phyloP scores from a whole-genome alignment of 2,329 filamentous ascomycete genomes.

The Colletotrichum lupini region DNA sequence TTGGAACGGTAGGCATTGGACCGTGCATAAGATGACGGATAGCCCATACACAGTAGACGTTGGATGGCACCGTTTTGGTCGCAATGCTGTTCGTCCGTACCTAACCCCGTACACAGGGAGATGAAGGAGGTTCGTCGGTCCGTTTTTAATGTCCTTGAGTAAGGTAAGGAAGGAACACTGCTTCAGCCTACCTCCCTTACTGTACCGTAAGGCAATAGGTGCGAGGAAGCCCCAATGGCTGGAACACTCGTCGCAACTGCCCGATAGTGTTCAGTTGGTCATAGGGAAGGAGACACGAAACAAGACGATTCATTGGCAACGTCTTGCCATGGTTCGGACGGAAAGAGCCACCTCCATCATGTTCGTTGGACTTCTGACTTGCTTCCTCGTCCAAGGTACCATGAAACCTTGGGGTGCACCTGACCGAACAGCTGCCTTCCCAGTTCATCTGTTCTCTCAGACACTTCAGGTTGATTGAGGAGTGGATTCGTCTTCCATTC shows the following conservation, averaged over 20 bases:
- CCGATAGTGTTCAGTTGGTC: slow-evolving; percentile 9
- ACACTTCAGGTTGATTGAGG: neutral
- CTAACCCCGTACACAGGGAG: neutral
- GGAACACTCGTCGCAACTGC: slow-evolving; percentile 8
- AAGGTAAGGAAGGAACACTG: neutral
- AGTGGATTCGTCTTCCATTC: neutral
- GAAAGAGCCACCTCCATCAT: neutral
- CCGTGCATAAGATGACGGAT: neutral
- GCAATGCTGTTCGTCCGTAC: neutral
- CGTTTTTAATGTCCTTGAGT: slow-evolving; percentile 19
- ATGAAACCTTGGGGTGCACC: neutral
- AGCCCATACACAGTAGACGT: neutral
- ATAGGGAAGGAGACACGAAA: neutral
- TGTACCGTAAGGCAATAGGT: neutral
- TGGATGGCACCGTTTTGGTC: neutral
- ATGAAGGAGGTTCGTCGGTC: neutral
- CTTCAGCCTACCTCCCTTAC: neutral
- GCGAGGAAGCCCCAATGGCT: neutral
- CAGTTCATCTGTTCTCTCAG: slow-evolving; percentile 19
- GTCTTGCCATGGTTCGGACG: slow-evolving; percentile 16
- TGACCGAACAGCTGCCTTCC: neutral
- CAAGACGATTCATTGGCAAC: neutral
- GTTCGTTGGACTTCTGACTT: neutral
- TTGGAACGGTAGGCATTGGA: neutral
- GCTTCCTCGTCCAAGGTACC: neutral